Base-by-base conservation (phyloP, 2,329 filamentous ascomycete species). In the Acarospora socialis region DNA sequence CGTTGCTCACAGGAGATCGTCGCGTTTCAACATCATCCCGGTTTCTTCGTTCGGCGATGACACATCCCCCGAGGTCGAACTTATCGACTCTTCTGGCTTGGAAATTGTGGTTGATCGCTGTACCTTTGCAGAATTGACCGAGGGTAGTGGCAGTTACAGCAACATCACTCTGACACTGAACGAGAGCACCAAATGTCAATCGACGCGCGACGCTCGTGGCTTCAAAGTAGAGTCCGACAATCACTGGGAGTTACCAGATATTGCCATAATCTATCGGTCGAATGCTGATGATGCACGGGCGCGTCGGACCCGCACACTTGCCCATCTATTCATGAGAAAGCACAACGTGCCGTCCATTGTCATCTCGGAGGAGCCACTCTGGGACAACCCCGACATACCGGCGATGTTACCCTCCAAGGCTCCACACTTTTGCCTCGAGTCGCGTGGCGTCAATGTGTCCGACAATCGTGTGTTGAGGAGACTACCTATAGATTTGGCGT, bases 31-130 rank as follows among this genome's bases (percentile, higher is more conserved):
- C 43, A 55, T 65, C 34, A 55, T 65, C 21, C 61, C 61, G 7
- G 59, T 60, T 7, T 59, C 59, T 1, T 63, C 60, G 43, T 61
- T 59, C 27, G 51, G 53, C 21, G 59, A 55, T 14, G 49, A 56
- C 17, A 47, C 56, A 20, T 55, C 60, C 5, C 61, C 60, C 23
- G 60, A 59, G 44, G 60, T 61, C 9, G 60, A 65, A 30, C 55
- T 65, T 16, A 55, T 65, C 57, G 18, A 60, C 57, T 28, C 55
- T 56, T 46, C 52, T 57, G 14, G 59, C 42, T 50, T 61, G 10
- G 59, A 63, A 38, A 51, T 65, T 9, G 53, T 61, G 30, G 60
- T 65, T 21, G 60, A 65, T 28, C 59, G 63, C 36, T 64, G 60
- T 35, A 40, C 53, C 23, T 46, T 46, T 14, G 56, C 57, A 13